Evolutionary conservation across 108 stramenopile genomes (phyloP).

Genomic region (Aurantiochytrium sp.): DNA sequence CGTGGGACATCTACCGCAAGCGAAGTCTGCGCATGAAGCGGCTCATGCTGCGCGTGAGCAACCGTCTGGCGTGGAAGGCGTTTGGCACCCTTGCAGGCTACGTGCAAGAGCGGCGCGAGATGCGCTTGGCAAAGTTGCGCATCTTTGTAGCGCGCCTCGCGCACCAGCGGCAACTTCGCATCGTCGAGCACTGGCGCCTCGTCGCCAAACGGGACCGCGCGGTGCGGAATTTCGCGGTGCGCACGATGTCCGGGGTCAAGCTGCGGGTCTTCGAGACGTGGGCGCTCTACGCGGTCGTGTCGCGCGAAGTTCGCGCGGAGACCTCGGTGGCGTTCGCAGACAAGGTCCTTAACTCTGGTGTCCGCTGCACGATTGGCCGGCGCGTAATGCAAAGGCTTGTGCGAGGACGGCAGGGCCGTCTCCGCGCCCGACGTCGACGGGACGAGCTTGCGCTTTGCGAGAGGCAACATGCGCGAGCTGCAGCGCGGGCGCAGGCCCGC

Average conservation of each 20-base stretch:
- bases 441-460: no score
- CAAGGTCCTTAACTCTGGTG: not conserved
- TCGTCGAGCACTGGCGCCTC: not conserved
- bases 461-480: no score
- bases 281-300: not conserved
- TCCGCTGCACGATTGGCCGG: not conserved
- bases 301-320: not conserved
- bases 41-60: not conserved
- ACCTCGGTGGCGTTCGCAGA: not conserved
- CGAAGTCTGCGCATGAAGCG: not conserved
- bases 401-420: not conserved
- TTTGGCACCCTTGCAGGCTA: not conserved
- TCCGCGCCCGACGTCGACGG: no score
- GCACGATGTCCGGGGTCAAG: not conserved
- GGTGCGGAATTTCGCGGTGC: not conserved
- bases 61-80: not conserved
- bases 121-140: not conserved
- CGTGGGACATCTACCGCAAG: not conserved
- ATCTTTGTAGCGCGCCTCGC: not conserved
- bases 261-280: not conserved
- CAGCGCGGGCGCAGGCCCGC: no score
- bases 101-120: not conserved
- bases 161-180: not conserved
- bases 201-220: not conserved
- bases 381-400: not conserved